Evolutionary conservation across 345 rosid species (phyloP).

Genomic region (Gossypium anomalum): DNA sequence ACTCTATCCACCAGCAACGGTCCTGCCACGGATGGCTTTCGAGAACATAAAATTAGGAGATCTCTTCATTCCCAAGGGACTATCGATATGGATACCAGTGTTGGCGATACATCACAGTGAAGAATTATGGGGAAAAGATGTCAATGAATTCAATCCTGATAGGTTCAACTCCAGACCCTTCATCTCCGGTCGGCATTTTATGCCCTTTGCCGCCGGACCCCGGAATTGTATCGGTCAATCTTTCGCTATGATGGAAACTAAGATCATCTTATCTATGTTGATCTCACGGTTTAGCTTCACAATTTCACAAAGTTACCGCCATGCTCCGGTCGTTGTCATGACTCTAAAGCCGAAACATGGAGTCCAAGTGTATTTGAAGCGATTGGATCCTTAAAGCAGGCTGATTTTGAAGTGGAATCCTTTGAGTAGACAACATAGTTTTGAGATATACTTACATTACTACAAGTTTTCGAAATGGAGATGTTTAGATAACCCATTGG

Average conservation of each 20-base stretch:
- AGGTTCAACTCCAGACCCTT: conserved; percentile 51
- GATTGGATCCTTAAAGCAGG: conserved; percentile 23
- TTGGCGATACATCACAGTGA: conserved; percentile 85
- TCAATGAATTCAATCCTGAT: conserved; percentile 75
- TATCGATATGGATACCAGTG: conserved; percentile 91
- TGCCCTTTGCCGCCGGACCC: conserved; percentile 82
- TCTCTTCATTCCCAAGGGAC: conserved; percentile 75
- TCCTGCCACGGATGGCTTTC: conserved; percentile 89
- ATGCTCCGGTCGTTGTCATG: conserved; percentile 68
- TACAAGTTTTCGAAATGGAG: not conserved
- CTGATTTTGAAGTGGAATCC: conserved; percentile 8
- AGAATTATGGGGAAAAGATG: conserved; percentile 90
- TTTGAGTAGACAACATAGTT: conserved; percentile 2
- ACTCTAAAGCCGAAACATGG: conserved; percentile 78
- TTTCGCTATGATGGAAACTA: conserved; percentile 85
- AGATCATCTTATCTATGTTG: conserved; percentile 62
- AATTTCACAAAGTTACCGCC: conserved; percentile 55
- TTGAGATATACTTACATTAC: not conserved
- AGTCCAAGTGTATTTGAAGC: conserved; percentile 58
- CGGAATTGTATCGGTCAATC: conserved; percentile 73
- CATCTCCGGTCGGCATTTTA: conserved; percentile 52
- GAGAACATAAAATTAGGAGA: conserved; percentile 81
- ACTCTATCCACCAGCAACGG: conserved; percentile 86
- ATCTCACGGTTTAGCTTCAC: conserved; percentile 53
- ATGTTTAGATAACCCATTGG: conserved; percentile 13